Conservation (phyloP, 2,329 filamentous ascomycete species). For the Neopestalotiopsis clavispora region DNA sequence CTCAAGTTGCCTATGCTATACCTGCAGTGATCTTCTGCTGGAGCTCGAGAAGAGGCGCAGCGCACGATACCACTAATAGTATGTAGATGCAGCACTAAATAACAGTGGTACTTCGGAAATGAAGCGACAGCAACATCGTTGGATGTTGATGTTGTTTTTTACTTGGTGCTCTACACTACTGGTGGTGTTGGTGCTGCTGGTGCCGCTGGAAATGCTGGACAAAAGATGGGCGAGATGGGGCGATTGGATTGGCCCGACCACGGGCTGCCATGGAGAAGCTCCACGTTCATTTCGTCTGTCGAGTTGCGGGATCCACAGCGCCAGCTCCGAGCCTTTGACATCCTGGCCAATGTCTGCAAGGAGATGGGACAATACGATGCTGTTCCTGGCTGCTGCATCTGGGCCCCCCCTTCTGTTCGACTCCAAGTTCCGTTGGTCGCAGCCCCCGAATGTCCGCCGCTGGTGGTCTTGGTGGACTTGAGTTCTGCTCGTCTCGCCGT, state of each 20-base stretch:
- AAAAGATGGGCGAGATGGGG: background rate
- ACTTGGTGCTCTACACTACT: background rate
- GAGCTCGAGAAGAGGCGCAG: slow-evolving; percentile 7
- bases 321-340: background rate
- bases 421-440: background rate
- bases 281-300: slow-evolving; percentile 18
- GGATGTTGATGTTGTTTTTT: background rate
- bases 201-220: too few species aligned
- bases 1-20: background rate
- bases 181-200: too few species aligned
- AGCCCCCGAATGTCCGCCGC: background rate
- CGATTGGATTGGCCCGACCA: slow-evolving; percentile 3
- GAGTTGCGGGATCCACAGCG: slow-evolving; percentile 14
- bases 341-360: background rate
- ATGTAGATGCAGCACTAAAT: slow-evolving; percentile 15
- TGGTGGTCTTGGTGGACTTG: background rate
- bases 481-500: background rate
- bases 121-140: background rate
- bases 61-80: background rate
- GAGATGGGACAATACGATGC: slow-evolving; percentile 2
- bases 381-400: background rate
- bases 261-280: slow-evolving; percentile 1
- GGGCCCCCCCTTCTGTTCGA: background rate
- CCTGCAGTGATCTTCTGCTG: background rate
- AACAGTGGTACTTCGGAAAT: slow-evolving; percentile 21